Percentiles rank a stretch among this genome's conserved stretches.
These are phyloP conservation scores for Benincasa hispida DNA, from an alignment of 306 rosid genomes.

Conservation along the genomic window DNA sequence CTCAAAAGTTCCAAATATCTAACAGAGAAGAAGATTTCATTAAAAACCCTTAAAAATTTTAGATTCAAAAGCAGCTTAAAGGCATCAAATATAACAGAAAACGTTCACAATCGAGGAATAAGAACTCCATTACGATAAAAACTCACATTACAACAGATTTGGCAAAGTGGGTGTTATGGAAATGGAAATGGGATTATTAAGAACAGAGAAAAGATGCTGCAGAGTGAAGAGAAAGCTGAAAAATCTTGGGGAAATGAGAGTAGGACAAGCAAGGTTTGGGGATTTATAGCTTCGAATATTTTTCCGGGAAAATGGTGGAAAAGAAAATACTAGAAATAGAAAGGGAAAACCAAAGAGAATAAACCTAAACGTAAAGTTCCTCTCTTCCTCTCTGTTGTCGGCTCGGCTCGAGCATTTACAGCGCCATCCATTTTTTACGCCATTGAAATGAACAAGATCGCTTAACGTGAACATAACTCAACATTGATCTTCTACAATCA, in stretches of 20 bases:
- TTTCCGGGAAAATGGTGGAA: constrained; percentile 2
- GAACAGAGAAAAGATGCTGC: not conserved
- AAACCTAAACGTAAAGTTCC: not conserved
- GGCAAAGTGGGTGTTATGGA: not conserved
- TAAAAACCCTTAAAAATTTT: too few relatives aligned
- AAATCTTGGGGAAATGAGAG: not conserved
- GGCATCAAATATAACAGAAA: not conserved
- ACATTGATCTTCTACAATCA: too few relatives aligned
- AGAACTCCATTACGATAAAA: not conserved
- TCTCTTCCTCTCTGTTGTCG: not conserved
- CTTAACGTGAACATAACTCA: too few relatives aligned
- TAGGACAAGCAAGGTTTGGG: not conserved
- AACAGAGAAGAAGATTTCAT: not conserved
- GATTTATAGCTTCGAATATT: not conserved
- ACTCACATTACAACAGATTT: not conserved
- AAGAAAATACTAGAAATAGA: not conserved
- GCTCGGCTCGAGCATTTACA: not conserved
- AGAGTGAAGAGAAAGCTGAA: not conserved
- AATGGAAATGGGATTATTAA: not conserved
- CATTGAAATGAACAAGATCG: not conserved
- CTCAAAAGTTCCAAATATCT: not conserved
- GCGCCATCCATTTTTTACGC: not conserved
- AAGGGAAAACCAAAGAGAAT: not conserved
- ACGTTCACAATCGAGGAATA: not conserved
- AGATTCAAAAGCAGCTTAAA: not conserved